A percentile compares a stretch with the other conserved stretches of the same genome.
Conservation (phyloP, 805 yeast genomes). For the Kuraishia floccosa region DNA sequence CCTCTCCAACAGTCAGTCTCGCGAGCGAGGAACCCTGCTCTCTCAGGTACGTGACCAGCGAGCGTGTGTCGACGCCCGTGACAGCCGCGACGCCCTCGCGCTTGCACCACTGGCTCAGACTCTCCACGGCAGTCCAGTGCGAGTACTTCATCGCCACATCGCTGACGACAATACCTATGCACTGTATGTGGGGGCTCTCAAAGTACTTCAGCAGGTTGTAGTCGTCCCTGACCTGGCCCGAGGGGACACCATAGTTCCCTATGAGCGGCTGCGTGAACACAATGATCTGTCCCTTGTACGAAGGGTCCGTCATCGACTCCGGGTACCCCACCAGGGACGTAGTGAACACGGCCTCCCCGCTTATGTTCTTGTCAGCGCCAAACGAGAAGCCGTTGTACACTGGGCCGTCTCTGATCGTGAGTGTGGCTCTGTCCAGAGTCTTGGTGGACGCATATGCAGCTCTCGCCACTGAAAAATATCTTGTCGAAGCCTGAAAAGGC, state of each 20-base stretch:
- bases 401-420: slow-evolving; percentile 88
- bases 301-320: slow-evolving; percentile 98
- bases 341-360: slow-evolving; percentile 97
- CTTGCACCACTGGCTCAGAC: slow-evolving; percentile 90
- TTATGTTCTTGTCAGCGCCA: slow-evolving; percentile 85
- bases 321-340: slow-evolving; percentile 98
- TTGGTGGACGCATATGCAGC: background rate
- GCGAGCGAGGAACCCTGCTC: slow-evolving; percentile 95
- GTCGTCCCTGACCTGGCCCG: slow-evolving; percentile 69
- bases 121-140: slow-evolving; percentile 99
- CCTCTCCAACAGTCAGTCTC: slow-evolving; percentile 80
- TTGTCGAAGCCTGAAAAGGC: slow-evolving; percentile 1
- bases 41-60: slow-evolving; percentile 83
- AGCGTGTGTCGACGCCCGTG: slow-evolving; percentile 96
- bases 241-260: slow-evolving; percentile 98
- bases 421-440: slow-evolving; percentile 66
- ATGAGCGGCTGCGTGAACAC: slow-evolving; percentile 95
- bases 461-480: background rate
- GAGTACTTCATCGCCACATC: slow-evolving; percentile 92
- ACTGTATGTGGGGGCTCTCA: slow-evolving; percentile 86
- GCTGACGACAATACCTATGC: slow-evolving; percentile 92
- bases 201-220: slow-evolving; percentile 79
- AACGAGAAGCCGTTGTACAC: slow-evolving; percentile 88
- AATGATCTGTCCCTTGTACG: slow-evolving; percentile 92
- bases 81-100: slow-evolving; percentile 94